phyloP scores from a whole-genome alignment of 1,139 yeast species.

The Geotrichum bryndzae region DNA sequence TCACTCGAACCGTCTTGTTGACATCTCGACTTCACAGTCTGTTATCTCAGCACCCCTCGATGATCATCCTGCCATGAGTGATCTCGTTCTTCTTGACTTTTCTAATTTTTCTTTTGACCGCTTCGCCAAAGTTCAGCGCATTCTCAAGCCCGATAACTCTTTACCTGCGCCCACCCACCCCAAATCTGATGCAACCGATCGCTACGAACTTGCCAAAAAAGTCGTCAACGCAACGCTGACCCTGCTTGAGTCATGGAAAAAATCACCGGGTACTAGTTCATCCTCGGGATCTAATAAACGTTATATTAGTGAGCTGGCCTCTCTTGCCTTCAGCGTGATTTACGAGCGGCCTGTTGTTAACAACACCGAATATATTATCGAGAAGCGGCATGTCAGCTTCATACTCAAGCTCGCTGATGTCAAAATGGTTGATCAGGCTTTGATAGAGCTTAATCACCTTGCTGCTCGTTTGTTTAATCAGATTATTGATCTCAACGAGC shows the following conservation, averaged over 20 bases:
- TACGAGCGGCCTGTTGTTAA: conserved; percentile 9
- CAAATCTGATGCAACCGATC: conserved; percentile 7
- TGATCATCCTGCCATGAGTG: conserved; percentile 10
- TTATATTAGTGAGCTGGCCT: conserved; percentile 19
- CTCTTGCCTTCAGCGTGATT: conserved; percentile 17
- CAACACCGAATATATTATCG: conserved; percentile 14
- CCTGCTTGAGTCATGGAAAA: conserved; percentile 17
- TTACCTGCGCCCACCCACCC: neutral
- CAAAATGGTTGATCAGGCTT: conserved; percentile 20
- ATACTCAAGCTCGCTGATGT: conserved; percentile 22
- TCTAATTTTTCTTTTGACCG: conserved; percentile 18
- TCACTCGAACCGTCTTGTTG: neutral
- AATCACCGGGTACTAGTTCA: neutral
- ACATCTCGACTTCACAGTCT: neutral
- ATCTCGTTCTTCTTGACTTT: conserved; percentile 17
- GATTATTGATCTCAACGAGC: neutral
- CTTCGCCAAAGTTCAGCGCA: conserved; percentile 17
- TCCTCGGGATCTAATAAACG: conserved; percentile 12
- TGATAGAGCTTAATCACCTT: conserved; percentile 16
- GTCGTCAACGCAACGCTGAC: conserved; percentile 15
- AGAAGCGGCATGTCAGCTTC: conserved; percentile 23
- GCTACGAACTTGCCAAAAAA: conserved; percentile 18
- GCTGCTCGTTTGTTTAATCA: neutral
- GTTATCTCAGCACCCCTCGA: neutral
- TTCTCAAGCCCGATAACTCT: conserved; percentile 11